Evolutionary conservation across 2,329 filamentous ascomycete genomes (phyloP).

Genomic region (Apiospora sp.): DNA sequence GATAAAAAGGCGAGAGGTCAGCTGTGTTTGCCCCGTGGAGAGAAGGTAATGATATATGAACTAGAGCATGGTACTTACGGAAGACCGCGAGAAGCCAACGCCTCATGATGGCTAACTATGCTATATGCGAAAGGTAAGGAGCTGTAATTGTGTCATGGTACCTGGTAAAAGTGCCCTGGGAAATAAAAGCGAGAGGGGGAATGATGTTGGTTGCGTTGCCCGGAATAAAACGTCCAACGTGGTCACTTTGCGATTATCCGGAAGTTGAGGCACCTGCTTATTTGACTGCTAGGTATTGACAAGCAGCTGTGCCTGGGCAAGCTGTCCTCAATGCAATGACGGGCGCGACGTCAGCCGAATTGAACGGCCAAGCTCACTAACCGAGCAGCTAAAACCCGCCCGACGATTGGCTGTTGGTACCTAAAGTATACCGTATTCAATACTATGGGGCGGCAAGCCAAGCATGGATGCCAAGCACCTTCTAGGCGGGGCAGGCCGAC

Average conservation of each 20-base stretch:
- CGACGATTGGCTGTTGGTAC: background rate
- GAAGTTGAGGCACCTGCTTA: background rate
- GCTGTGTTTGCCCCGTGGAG: constrained; percentile 25
- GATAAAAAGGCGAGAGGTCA: background rate
- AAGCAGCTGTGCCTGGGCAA: constrained; percentile 25
- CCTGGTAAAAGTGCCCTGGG: constrained; percentile 30
- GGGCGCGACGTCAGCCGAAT: constrained; percentile 13
- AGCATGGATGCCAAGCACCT: background rate
- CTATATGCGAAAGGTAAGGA: constrained; percentile 40
- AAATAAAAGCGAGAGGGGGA: background rate
- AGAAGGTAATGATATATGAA: background rate
- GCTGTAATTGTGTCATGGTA: constrained; percentile 42
- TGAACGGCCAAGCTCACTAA: constrained; percentile 13
- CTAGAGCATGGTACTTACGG: constrained; percentile 36
- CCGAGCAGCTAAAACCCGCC: background rate
- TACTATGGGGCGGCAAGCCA: background rate
- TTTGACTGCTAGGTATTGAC: background rate
- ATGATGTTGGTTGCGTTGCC: background rate
- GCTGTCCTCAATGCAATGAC: constrained; percentile 28
- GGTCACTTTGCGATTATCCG: constrained; percentile 19
- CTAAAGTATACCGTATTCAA: background rate
- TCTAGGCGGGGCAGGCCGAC: constrained; percentile 12
- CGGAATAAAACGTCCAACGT: constrained; percentile 17
- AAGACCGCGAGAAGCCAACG: constrained; percentile 41
- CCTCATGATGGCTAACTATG: constrained; percentile 41